phyloP scores from a whole-genome alignment of 2,329 filamentous ascomycete genomes.

The Emergomyces orientalis region DNA sequence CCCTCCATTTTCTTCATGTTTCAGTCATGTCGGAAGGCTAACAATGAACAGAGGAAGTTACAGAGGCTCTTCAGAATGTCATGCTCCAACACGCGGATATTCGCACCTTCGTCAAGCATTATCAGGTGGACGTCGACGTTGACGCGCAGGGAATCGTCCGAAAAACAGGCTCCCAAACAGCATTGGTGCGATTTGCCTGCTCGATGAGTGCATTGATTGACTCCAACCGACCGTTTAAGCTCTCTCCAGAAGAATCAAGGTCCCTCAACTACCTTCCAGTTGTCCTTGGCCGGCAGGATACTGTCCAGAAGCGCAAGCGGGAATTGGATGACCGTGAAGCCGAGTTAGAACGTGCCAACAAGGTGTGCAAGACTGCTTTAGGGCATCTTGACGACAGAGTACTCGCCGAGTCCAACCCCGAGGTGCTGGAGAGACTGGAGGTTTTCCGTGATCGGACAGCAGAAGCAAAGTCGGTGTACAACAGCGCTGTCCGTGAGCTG shows the following conservation, averaged over 20 bases:
- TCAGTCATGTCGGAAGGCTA: too few relatives aligned
- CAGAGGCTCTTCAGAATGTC: too few relatives aligned
- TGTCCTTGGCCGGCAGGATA: constrained; percentile 15
- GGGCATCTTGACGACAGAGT: background rate
- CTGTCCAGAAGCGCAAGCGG: constrained; percentile 15
- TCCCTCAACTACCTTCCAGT: constrained; percentile 20
- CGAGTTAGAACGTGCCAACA: constrained; percentile 14
- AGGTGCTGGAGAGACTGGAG: constrained; percentile 14
- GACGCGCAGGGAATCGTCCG: too few relatives aligned
- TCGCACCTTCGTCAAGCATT: too few relatives aligned
- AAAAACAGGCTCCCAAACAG: too few relatives aligned
- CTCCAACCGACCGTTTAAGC: too few relatives aligned
- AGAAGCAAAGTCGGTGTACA: constrained; percentile 14
- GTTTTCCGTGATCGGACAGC: too few relatives aligned
- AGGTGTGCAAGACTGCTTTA: constrained; percentile 14
- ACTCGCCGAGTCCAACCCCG: constrained; percentile 8
- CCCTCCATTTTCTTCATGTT: too few relatives aligned
- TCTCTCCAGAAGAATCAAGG: constrained; percentile 20
- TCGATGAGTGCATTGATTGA: too few relatives aligned
- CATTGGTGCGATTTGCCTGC: too few relatives aligned
- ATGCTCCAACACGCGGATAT: too few relatives aligned
- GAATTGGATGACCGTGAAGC: constrained; percentile 14
- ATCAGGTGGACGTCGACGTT: too few relatives aligned
- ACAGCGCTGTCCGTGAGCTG: constrained; percentile 13
- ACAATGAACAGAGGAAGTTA: constrained; percentile 20